Evolutionary conservation across 2,329 filamentous ascomycete species (phyloP).

Genomic region (Raffaelea albimanens): DNA sequence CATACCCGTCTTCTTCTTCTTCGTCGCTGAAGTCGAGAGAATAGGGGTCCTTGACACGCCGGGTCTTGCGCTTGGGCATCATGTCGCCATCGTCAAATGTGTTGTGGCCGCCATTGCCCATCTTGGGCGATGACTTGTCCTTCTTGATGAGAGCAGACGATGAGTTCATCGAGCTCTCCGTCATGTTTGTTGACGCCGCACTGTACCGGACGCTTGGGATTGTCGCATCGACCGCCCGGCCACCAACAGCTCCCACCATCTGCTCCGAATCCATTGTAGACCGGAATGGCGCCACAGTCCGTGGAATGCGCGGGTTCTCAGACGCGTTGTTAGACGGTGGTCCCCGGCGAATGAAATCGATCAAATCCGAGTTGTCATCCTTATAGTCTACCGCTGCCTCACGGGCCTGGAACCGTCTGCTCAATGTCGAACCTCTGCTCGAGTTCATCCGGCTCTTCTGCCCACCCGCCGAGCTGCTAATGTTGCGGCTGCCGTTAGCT

Average conservation of each 20-base stretch:
- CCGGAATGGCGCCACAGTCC: conserved; percentile 75
- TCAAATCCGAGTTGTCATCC: conserved; percentile 73
- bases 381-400: conserved; percentile 54
- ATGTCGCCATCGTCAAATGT: conserved; percentile 41
- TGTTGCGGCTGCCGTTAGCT: conserved; percentile 20
- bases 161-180: conserved; percentile 65
- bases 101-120: conserved; percentile 13
- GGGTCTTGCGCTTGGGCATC: conserved; percentile 63
- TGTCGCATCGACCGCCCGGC: conserved; percentile 47
- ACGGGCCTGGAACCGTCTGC: conserved; percentile 55
- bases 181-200: conserved; percentile 46
- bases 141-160: conserved; percentile 56
- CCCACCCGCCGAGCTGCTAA: conserved; percentile 17
- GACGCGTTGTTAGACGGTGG: conserved; percentile 46
- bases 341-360: conserved; percentile 89
- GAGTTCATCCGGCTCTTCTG: conserved; percentile 28
- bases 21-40: conserved; percentile 78
- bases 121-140: conserved; percentile 12
- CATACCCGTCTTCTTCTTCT: conserved; percentile 39
- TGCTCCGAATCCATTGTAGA: conserved; percentile 82
- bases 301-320: conserved; percentile 63
- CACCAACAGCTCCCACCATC: conserved; percentile 43
- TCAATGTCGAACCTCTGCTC: conserved; percentile 24
- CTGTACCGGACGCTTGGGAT: conserved; percentile 47
- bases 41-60: conserved; percentile 79